Conservation (phyloP, 2,329 filamentous ascomycete species). For the Nakataea oryzae region DNA sequence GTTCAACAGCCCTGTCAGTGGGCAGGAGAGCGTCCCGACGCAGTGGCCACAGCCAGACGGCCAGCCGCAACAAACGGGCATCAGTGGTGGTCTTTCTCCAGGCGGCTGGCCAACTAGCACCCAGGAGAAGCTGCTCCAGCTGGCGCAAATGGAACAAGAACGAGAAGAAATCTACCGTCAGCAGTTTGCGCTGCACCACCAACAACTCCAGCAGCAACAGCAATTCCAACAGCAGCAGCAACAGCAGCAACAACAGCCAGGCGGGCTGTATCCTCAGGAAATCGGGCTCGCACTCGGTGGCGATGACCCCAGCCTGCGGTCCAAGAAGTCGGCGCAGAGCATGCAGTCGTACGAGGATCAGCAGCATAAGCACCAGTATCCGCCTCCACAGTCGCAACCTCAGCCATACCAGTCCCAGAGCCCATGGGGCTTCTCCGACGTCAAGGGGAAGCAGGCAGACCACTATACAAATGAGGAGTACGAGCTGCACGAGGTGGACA, state of each 20-base stretch:
- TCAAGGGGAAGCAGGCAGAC: slow-evolving; percentile 29
- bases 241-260: slow-evolving; percentile 11
- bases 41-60: slow-evolving; percentile 22
- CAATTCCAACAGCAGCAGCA: slow-evolving; percentile 6
- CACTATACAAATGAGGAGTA: slow-evolving; percentile 26
- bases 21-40: slow-evolving; percentile 21
- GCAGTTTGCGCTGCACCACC: slow-evolving; percentile 9
- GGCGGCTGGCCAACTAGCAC: slow-evolving; percentile 10
- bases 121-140: slow-evolving; percentile 16
- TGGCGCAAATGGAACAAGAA: slow-evolving; percentile 9
- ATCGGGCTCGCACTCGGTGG: slow-evolving; percentile 34
- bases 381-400: background rate
- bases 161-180: slow-evolving; percentile 9
- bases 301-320: slow-evolving; percentile 20
- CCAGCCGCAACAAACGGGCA: slow-evolving; percentile 4
- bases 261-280: slow-evolving; percentile 16
- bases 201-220: slow-evolving; percentile 11
- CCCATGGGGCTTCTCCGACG: slow-evolving; percentile 11
- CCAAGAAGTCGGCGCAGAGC: slow-evolving; percentile 16
- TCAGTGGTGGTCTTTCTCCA: background rate
- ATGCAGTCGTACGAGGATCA: slow-evolving; percentile 12
- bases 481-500: slow-evolving; percentile 36
- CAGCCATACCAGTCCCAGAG: background rate
- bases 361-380: background rate
- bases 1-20: slow-evolving; percentile 46